Conservation (phyloP, 495 filamentous ascomycete genomes). For the Astrothelium macrocarpum region DNA sequence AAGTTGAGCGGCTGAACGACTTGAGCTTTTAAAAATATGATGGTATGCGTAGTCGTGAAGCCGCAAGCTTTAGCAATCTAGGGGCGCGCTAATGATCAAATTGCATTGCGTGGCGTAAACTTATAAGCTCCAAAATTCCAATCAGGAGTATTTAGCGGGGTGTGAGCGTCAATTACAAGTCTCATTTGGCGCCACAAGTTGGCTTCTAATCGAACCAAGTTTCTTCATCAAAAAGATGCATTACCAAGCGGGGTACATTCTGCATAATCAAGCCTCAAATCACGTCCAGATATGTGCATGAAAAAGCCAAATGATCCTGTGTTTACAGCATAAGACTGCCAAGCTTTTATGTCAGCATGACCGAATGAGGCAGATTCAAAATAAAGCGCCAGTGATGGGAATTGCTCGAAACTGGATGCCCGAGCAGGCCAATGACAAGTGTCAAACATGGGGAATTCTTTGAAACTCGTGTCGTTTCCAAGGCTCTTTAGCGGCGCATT, state of each 20-base stretch:
- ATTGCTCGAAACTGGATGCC: not conserved
- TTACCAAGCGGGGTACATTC: not conserved
- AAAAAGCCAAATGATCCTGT: not conserved
- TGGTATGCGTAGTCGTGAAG: no score
- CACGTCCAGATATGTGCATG: not conserved
- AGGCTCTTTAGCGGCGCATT: not conserved
- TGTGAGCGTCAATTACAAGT: not conserved
- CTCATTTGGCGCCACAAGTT: not conserved
- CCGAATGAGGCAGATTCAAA: not conserved
- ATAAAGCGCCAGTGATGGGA: not conserved
- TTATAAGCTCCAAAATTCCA: not conserved
- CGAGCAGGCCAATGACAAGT: slow-evolving; percentile 4
- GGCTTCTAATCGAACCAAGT: not conserved
- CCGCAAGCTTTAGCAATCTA: no score
- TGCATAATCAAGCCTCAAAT: not conserved
- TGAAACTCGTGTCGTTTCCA: not conserved
- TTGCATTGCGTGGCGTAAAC: not conserved
- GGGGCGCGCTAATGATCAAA: not conserved
- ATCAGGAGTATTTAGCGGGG: not conserved
- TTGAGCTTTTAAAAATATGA: not conserved
- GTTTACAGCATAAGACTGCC: not conserved
- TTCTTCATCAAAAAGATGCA: not conserved
- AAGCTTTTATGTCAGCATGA: not conserved
- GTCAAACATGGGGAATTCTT: not conserved
- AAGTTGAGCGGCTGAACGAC: not conserved